Base-by-base conservation (phyloP, 139 green algal genomes). In the Diplosphaera chodatii region DNA sequence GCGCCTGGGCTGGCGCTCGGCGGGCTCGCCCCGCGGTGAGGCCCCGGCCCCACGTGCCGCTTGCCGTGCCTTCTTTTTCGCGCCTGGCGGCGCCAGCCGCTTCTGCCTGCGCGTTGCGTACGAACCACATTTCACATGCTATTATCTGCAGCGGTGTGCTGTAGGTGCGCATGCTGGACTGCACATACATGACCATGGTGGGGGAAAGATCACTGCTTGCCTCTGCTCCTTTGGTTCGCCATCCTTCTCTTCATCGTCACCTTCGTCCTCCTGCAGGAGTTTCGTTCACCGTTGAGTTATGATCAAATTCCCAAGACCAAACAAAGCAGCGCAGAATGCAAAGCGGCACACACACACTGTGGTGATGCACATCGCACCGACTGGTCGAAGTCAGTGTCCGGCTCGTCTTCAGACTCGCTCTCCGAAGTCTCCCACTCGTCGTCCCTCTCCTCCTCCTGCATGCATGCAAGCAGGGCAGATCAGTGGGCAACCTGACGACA, bases 371-470 rank as follows among this genome's bases (percentile, higher is more conserved):
- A 5, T 27, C 77, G 64, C 71, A 88, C 86, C 41, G 84, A 77
- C 28, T 93, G 83, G 40, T 86, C 78, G 71, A 96, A 96, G 67
- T 96, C 91, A 20, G 73, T 78, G 72, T 96, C 91, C 4, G 83
- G 77, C 6, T 87, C 78, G 68, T 96, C 89, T 64, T 89, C 85
- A 0, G 80, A 73, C 63, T 93, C 84, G 3, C 59, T 64, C 64
- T 91, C 86, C 0, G 78, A 84, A 28, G 77, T 56, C 55, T 95
- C 96, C 40, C 87, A 82, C 25, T 83, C 80, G 67, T 96, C 89
- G 1, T 66, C 66, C 15, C n/a, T 71, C 32, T 85, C 85, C 64
- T 93, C 89, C 40, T 93, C 82, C 0, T n/a, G n/a, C n/a, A n/a
- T n/a, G n/a, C n/a, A n/a, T n/a, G n/a, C n/a, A n/a, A n/a, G n/a